Percentiles rank a stretch among this genome's conserved stretches.
Conservation (phyloP, 352 stramenopile genomes). For the Phytophthora quininea region DNA sequence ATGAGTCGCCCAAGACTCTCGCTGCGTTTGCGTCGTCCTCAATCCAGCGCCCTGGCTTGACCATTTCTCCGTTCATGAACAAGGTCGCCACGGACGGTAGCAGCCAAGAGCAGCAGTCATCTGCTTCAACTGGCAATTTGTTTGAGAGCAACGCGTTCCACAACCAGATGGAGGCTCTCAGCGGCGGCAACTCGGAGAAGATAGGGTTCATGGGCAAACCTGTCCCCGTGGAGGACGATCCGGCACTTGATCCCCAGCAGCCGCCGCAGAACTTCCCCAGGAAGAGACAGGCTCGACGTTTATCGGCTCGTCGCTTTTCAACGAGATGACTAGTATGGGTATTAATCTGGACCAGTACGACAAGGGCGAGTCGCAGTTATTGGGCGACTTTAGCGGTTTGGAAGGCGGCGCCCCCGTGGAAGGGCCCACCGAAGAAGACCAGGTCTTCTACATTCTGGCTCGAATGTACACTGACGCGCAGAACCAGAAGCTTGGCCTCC, state of each 20-base stretch:
- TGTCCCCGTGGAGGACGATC: constrained; percentile 36
- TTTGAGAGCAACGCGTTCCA: constrained; percentile 80
- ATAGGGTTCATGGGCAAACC: constrained; percentile 45
- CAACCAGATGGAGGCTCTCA: constrained; percentile 67
- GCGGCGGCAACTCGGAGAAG: constrained; percentile 38
- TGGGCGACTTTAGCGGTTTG: constrained; percentile 56
- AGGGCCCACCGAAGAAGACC: constrained; percentile 57
- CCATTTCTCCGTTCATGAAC: constrained; percentile 80
- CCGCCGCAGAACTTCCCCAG: constrained; percentile 26
- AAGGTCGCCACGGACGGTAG: constrained; percentile 49
- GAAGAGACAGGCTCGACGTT: constrained; percentile 19
- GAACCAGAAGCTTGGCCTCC: constrained; percentile 74
- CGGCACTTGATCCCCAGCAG: constrained; percentile 31
- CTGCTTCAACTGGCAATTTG: constrained; percentile 58
- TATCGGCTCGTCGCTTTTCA: constrained; percentile 61
- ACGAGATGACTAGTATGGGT: constrained; percentile 81
- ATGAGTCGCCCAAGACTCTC: constrained; percentile 47
- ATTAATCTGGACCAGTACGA: constrained; percentile 68
- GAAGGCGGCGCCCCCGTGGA: constrained; percentile 18
- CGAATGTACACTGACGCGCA: constrained; percentile 77
- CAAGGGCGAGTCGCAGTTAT: constrained; percentile 44
- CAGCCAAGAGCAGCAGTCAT: constrained; percentile 1
- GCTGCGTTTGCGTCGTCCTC: constrained; percentile 36
- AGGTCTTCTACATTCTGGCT: constrained; percentile 85
- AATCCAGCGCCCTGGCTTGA: constrained; percentile 55